Evolutionary conservation across 805 yeast species (phyloP).

Genomic region (Saccharomycopsis capsularis): DNA sequence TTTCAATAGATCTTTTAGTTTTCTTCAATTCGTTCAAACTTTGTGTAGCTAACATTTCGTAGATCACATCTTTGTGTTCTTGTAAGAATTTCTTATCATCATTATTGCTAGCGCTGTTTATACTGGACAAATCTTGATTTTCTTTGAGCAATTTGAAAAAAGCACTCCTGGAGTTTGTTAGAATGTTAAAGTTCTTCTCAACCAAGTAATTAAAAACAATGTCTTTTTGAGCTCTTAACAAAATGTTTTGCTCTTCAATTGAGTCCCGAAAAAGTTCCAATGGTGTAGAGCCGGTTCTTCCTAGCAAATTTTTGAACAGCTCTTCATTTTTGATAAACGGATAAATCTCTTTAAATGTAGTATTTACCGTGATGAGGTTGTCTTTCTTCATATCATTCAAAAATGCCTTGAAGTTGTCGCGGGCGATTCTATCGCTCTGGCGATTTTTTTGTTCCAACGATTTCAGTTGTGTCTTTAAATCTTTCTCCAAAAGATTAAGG

Average conservation of each 20-base stretch:
- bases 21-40: slow-evolving; percentile 23
- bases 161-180: slow-evolving; percentile 3
- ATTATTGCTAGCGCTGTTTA: slow-evolving; percentile 24
- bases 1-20: slow-evolving; percentile 23
- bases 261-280: slow-evolving; percentile 70
- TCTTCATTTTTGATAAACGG: slow-evolving; percentile 45
- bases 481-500: slow-evolving; percentile 26
- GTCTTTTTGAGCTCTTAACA: slow-evolving; percentile 52
- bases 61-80: slow-evolving; percentile 27
- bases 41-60: slow-evolving; percentile 26
- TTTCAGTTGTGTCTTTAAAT: slow-evolving; percentile 24
- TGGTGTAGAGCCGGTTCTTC: slow-evolving; percentile 72
- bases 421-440: slow-evolving; percentile 54
- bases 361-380: slow-evolving; percentile 39
- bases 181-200: slow-evolving; percentile 17
- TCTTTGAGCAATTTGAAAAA: slow-evolving; percentile 22
- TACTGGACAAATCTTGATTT: slow-evolving; percentile 19
- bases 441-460: slow-evolving; percentile 35
- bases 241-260: slow-evolving; percentile 53
- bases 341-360: slow-evolving; percentile 55
- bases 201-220: slow-evolving; percentile 46
- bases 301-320: slow-evolving; percentile 55
- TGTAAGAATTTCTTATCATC: slow-evolving; percentile 27
- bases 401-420: slow-evolving; percentile 50
- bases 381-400: slow-evolving; percentile 32